Evolutionary conservation across 495 filamentous ascomycete species (phyloP).

Genomic region (Opeltia flavorubescens): DNA sequence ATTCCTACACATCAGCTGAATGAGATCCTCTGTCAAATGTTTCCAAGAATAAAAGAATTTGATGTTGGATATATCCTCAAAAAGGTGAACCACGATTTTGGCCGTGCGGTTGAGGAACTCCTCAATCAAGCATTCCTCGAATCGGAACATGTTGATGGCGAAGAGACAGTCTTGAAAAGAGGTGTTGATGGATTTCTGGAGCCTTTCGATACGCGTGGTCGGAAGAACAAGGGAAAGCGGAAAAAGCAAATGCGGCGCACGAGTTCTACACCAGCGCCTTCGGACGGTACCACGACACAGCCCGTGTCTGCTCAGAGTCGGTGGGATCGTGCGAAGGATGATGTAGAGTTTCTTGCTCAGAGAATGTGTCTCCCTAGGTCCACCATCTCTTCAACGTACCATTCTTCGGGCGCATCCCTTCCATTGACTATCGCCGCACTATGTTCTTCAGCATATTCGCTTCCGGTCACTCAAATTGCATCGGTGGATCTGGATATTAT

Average conservation of each 20-base stretch:
- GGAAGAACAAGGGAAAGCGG: slow-evolving; percentile 29
- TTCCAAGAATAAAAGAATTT: slow-evolving; percentile 47
- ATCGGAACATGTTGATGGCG: slow-evolving; percentile 28
- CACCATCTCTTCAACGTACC: slow-evolving; percentile 44
- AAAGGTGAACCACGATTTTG: slow-evolving; percentile 46
- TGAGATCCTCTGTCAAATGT: slow-evolving; percentile 46
- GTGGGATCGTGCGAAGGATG: slow-evolving; percentile 41
- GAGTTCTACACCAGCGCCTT: slow-evolving; percentile 11
- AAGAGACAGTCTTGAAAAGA: slow-evolving; percentile 37
- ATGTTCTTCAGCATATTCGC: slow-evolving; percentile 1
- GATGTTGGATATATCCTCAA: slow-evolving; percentile 51
- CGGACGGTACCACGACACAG: slow-evolving; percentile 12
- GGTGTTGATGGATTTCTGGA: slow-evolving; percentile 69
- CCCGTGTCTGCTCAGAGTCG: slow-evolving; percentile 23
- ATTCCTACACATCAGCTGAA: slow-evolving; percentile 31
- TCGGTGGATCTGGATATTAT: slow-evolving; percentile 15
- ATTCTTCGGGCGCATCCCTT: slow-evolving; percentile 44
- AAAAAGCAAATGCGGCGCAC: slow-evolving; percentile 18
- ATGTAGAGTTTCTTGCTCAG: slow-evolving; percentile 45
- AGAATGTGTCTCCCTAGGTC: slow-evolving; percentile 34
- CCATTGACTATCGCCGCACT: slow-evolving; percentile 40
- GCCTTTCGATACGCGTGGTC: slow-evolving; percentile 19
- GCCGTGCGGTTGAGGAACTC: slow-evolving; percentile 66
- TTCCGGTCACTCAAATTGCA: slow-evolving; percentile 7
- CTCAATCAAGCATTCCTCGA: slow-evolving; percentile 62